Conservation (phyloP, 495 filamentous ascomycete species). For the Trichoderma reesei region DNA sequence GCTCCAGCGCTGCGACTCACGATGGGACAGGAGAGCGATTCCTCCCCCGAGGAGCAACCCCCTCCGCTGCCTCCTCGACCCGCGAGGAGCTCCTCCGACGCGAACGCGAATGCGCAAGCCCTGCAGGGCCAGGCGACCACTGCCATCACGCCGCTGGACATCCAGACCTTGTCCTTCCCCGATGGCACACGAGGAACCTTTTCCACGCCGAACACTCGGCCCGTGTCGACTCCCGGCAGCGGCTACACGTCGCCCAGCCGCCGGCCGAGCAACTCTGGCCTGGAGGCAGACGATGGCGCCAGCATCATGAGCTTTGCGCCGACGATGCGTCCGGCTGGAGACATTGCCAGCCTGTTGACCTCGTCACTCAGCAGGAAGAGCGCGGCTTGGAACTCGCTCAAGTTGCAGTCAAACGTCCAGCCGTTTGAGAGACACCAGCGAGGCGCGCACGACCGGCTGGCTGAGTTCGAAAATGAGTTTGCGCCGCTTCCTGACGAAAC, state of each 20-base stretch:
- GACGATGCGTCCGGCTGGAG: conserved; percentile 60
- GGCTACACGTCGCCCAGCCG: conserved; percentile 24
- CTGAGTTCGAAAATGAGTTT: conserved; percentile 67
- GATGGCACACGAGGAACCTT: conserved; percentile 54
- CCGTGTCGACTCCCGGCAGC: conserved; percentile 24
- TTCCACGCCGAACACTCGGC: conserved; percentile 35
- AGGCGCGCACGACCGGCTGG: conserved; percentile 43
- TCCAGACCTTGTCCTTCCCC: conserved; percentile 61
- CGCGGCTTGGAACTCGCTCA: conserved; percentile 50
- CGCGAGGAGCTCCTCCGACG: conserved; percentile 20
- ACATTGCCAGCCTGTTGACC: conserved; percentile 73
- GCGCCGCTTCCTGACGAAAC: conserved; percentile 60
- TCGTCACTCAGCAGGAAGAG: conserved; percentile 50
- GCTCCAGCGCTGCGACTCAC: neutral
- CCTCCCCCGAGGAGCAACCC: conserved; percentile 18
- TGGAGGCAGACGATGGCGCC: conserved; percentile 63
- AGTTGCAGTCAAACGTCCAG: conserved; percentile 45
- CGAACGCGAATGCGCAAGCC: conserved; percentile 15
- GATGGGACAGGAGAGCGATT: conserved; percentile 6
- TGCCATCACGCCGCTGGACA: conserved; percentile 67
- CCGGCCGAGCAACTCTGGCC: conserved; percentile 14
- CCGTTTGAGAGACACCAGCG: conserved; percentile 42
- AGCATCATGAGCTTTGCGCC: conserved; percentile 79
- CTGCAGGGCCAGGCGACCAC: conserved; percentile 73
- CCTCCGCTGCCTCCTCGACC: conserved; percentile 67